These are phyloP conservation scores for Chlamydomonas reinhardtii DNA, from an alignment of 163 green algal species.

Conservation along the genomic window DNA sequence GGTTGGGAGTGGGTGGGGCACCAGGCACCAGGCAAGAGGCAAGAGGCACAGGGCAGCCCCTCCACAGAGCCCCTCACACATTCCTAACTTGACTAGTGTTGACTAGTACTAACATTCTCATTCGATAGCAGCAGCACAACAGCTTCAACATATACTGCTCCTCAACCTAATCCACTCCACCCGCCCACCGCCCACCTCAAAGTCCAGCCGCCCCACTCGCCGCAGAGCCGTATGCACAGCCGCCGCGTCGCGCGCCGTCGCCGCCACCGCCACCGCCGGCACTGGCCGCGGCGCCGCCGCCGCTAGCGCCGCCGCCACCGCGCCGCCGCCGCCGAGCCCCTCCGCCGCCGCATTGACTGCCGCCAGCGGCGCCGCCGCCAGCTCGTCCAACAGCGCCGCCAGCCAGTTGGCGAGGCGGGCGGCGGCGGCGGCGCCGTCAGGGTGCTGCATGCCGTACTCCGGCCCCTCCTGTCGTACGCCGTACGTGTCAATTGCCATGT, in stretches of 20 bases:
- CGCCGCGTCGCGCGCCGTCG: constrained; percentile 59
- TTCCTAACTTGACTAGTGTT: no score
- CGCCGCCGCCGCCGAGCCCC: neutral
- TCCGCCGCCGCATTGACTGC: neutral
- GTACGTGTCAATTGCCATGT: neutral
- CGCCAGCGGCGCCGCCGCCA: neutral
- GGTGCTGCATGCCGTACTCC: constrained; percentile 29
- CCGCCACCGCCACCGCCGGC: constrained; percentile 68
- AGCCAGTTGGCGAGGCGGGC: constrained; percentile 43
- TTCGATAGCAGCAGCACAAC: no score
- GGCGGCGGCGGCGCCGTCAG: constrained; percentile 11
- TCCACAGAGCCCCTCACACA: no score
- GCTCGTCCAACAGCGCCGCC: constrained; percentile 49
- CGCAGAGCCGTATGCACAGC: constrained; percentile 70
- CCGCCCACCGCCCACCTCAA: constrained; percentile 42
- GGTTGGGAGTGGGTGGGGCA: no score
- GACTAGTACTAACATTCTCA: no score
- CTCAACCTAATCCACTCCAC: no score
- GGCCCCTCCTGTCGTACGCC: constrained; percentile 4
- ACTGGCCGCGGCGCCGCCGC: neutral
- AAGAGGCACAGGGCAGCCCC: no score
- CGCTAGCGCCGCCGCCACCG: no score
- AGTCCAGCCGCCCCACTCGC: constrained; percentile 68
- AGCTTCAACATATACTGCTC: no score
- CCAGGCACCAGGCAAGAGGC: no score